phyloP scores from a whole-genome alignment of 2,329 filamentous ascomycete genomes.

The Fonsecaea erecta region DNA sequence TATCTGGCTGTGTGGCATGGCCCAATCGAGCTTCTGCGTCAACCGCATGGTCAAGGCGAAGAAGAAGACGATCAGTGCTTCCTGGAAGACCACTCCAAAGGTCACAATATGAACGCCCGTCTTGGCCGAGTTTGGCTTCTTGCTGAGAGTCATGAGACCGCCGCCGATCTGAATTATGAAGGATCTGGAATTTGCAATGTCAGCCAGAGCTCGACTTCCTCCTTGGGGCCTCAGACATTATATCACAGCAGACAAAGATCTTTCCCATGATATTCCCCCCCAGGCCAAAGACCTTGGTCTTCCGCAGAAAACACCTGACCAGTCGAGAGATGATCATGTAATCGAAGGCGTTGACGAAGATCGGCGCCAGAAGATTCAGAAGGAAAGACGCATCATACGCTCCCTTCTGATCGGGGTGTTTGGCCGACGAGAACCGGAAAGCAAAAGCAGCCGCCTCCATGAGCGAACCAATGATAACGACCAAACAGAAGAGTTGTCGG shows the following conservation, averaged over 20 bases:
- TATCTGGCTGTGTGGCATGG: slow-evolving; percentile 41
- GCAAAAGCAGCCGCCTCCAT: slow-evolving; percentile 14
- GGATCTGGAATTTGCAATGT: slow-evolving; percentile 30
- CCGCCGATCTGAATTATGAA: slow-evolving; percentile 19
- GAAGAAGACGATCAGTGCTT: slow-evolving; percentile 58
- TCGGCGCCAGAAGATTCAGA: slow-evolving; percentile 14
- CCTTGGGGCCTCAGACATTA: slow-evolving; percentile 28
- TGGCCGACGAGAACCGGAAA: slow-evolving; percentile 12
- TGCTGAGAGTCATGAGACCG: slow-evolving; percentile 9
- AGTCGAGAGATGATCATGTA: slow-evolving; percentile 54
- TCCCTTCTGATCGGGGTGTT: slow-evolving; percentile 8
- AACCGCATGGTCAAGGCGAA: slow-evolving; percentile 54
- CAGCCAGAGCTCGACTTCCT: slow-evolving; percentile 24
- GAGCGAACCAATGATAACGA: slow-evolving; percentile 15
- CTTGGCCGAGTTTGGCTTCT: slow-evolving; percentile 1
- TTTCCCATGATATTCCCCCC: slow-evolving; percentile 44
- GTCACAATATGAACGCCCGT: slow-evolving; percentile 29
- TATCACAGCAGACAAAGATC: slow-evolving; percentile 46
- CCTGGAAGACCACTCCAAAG: slow-evolving; percentile 51
- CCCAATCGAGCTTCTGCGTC: slow-evolving; percentile 49
- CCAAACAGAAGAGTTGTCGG: slow-evolving; percentile 5
- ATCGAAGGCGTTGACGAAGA: slow-evolving; percentile 49
- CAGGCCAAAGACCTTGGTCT: slow-evolving; percentile 42
- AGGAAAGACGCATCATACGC: slow-evolving; percentile 13
- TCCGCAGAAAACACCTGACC: slow-evolving; percentile 49